Conservation (phyloP, 2,329 filamentous ascomycete genomes). For the Pseudomassariella vexata region DNA sequence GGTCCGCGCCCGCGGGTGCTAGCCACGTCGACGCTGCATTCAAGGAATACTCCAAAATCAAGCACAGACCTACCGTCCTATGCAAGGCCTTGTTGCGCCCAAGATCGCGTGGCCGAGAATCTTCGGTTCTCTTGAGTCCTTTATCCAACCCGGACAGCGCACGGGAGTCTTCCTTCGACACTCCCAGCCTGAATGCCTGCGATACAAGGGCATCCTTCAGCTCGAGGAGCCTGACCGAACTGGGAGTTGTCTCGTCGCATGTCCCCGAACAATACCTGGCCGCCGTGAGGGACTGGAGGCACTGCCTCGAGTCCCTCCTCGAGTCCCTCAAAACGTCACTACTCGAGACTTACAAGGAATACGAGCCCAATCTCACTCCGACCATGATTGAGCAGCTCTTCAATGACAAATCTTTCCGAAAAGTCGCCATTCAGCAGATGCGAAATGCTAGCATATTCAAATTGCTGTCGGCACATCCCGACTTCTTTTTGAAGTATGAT, state of each 20-base stretch:
- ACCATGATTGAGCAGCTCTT: constrained; percentile 38
- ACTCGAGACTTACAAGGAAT: constrained; percentile 37
- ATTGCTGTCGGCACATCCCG: constrained; percentile 35
- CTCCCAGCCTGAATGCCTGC: background rate
- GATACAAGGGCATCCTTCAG: background rate
- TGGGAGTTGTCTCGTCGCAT: constrained; percentile 8
- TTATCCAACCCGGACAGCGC: constrained; percentile 5
- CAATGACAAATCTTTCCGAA: constrained; percentile 33
- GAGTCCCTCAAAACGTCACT: constrained; percentile 35
- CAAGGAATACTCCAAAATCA: constrained; percentile 36
- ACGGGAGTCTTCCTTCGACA: background rate
- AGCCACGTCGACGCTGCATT: constrained; percentile 35
- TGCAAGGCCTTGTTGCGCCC: constrained; percentile 30
- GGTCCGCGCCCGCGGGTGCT: constrained; percentile 7
- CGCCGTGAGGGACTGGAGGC: constrained; percentile 39
- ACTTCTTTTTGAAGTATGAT: constrained; percentile 39
- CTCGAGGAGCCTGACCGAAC: constrained; percentile 12
- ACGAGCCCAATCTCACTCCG: constrained; percentile 36
- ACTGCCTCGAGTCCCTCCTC: constrained; percentile 33
- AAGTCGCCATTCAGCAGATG: constrained; percentile 37
- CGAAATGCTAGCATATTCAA: constrained; percentile 37
- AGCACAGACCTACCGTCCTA: constrained; percentile 32
- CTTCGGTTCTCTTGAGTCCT: constrained; percentile 7
- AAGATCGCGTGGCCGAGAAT: constrained; percentile 4
- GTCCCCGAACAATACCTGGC: constrained; percentile 27